Base-by-base conservation (phyloP, 2,329 filamentous ascomycete species). In the Drechslerella stenobrocha region DNA sequence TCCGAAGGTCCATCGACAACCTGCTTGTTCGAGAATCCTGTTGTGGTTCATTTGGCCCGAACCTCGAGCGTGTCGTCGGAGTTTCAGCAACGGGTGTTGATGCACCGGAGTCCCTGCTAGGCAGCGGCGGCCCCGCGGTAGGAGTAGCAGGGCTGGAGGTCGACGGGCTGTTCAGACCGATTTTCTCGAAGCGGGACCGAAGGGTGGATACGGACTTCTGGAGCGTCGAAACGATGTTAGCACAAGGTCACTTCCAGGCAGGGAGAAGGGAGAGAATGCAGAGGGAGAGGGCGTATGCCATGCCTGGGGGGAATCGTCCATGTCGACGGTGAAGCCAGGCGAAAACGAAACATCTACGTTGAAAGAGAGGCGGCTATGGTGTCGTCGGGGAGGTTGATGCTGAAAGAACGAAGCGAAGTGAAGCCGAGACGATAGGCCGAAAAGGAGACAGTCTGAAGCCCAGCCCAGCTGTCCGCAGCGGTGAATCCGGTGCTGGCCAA, bases 151-250 rank as follows among this genome's bases (percentile, higher is more conserved):
- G 73, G 69, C 18, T 70, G 51, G 52, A 74, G 74, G 72, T 74
- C 75, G 65, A 18, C 72, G 71, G 61, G 82, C 80, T 79, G 32
- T 56, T 67, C 26, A 67, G 52, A 4, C 5, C 37, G 48, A 92
- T 84, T 74, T 87, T 89, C 79, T 93, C 89, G 76, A 92, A 93
- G 73, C 88, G 86, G 70, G 87, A 89, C 69, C 86, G 83, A 67
- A 93, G 80, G 52, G 88, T 91, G 52, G 89, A 93, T 51, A 93
- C 88, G 23, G 89, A 88, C 79, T 86, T 89, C 63, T 67, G 20
- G 11, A 30, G 28, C 9, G 22, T n/a, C 4, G 15, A 37, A 11
- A 22, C 7, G n/a, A 9, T 3, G 8, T 42, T 11, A 30, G n/a
- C 3, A 52, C 44, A 20, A 18, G 4, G 3, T 42, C n/a, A 50